Base-by-base conservation (phyloP, 2,329 filamentous ascomycete species). In the Calonectria ilicicola region DNA sequence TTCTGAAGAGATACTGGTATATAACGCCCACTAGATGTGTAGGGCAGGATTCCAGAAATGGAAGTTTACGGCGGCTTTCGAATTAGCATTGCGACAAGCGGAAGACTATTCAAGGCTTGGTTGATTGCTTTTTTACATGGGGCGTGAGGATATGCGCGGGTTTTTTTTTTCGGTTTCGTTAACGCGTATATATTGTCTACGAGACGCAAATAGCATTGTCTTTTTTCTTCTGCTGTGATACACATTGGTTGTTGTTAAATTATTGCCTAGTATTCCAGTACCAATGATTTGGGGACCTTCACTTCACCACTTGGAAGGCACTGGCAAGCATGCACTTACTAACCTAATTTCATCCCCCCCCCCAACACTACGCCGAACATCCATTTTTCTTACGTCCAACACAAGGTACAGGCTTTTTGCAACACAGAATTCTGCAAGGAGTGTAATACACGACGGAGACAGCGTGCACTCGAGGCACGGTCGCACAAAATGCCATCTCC, bases 101-200 rank as follows among this genome's bases (percentile, higher is more conserved):
- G 35, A 63, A 44, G 47, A 60, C n/a, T 58, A 46, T 17, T 53
- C 46, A 69, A 69, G 62, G 58, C 51, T 62, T 62, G 40, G 65
- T 38, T 67, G 65, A 69, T 75, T 73, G 23, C 51, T 72, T 68
- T 68, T 68, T 68, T 40, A 47, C 27, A 62, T 42, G 29, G 40
- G 77, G 75, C 72, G 76, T 62, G 74, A 65, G 71, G 67, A 67
- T 73, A 73, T 69, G 69, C 72, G 70, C 51, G 56, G 72, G 51
- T 63, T 70, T 29, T 51, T 49, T 47, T 63, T 70, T 29, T 51
- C 40, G 32, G 32, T 53, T 53, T 23, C 49, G 21, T 67, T 46
- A 21, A 69, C 72, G 44, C 70, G 68, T 79, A 78, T 64, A 76
- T 76, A 74, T 73, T 72, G 42, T 74, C 60, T 67, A 62, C 67